A percentile compares a stretch with the other conserved stretches of the same genome.
These are phyloP conservation scores for Sporodiniella umbellata DNA, from an alignment of 371 early-diverging fungal genomes.

Conservation along the genomic window DNA sequence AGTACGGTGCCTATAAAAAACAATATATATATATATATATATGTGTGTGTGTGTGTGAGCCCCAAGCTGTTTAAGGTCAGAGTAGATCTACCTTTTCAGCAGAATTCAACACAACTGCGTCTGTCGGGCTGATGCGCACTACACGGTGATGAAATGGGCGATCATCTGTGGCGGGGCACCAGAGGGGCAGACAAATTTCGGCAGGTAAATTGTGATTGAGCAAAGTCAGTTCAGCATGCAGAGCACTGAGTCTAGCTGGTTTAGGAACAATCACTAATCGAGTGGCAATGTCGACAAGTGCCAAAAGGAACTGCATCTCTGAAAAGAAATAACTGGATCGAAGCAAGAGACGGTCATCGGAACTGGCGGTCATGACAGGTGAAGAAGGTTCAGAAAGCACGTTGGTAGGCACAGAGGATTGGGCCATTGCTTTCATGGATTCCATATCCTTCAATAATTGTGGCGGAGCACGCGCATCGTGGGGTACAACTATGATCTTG, in stretches of 20 bases:
- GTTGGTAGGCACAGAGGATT: conserved; percentile 20
- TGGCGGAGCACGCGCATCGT: conserved; percentile 10
- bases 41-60: no score
- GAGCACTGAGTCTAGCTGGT: conserved; percentile 59
- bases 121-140: conserved; percentile 79
- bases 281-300: conserved; percentile 82
- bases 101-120: conserved; percentile 92
- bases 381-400: conserved; percentile 5
- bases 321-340: conserved; percentile 71
- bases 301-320: conserved; percentile 83
- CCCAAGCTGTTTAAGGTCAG: no score
- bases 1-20: conserved; percentile 62
- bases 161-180: conserved; percentile 66
- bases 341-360: conserved; percentile 35
- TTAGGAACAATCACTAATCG: conserved; percentile 82
- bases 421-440: conserved; percentile 19
- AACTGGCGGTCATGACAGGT: conserved; percentile 10
- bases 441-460: conserved; percentile 9
- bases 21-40: neutral
- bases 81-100: conserved; percentile 85
- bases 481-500: conserved; percentile 7
- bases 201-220: conserved; percentile 92
- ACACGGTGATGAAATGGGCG: conserved; percentile 73
- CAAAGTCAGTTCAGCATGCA: conserved; percentile 86
- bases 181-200: conserved; percentile 85